Base-by-base conservation (phyloP, 805 yeast genomes). In the Candida namnaoensis region DNA sequence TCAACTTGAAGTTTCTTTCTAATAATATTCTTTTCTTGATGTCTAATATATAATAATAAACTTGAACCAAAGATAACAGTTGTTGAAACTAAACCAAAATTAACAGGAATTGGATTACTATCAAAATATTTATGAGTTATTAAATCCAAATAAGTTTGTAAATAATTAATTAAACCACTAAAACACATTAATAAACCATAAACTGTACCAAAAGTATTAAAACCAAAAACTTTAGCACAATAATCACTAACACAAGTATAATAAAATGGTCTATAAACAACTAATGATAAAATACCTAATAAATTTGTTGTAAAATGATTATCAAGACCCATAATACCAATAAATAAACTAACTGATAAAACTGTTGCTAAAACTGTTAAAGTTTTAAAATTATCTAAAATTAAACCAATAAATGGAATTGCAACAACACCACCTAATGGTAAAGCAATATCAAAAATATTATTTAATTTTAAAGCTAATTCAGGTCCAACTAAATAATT, bases 231-330 rank as follows among this genome's bases (percentile, higher is more conserved):
- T 58, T 90, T 90, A 27, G 95, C 95, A 53, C 88, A 76, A 59
- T 81, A 88, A 61, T 91, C 97, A 1, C 95, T 84, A 7, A 88
- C 87, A 2, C 95, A 86, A 2, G 98, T 90, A 62, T 90, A 91
- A 56, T 85, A 88, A 56, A 90, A 85, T 10, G 98, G 96, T 59
- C 98, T 73, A 62, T 85, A 88, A 2, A 85, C 68, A 10, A 88
- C 97, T 49, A 90, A 65, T 28, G 84, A 48, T 2, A 78, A 50
- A 36, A 90, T 83, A 3, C 95, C 95, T 1, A 74, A 36, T 37
- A 83, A 70, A 35, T 90, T 88, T 2, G 76, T 69, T 1, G 28
- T 9, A 33, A 61, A 46, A 38, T 51, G 48, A 5, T 82, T 68
- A 32, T 84, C 50, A 28, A 87, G 61, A 0, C 96, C 96, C 51